phyloP scores from a whole-genome alignment of 306 rosid species.

The Cercis canadensis region DNA sequence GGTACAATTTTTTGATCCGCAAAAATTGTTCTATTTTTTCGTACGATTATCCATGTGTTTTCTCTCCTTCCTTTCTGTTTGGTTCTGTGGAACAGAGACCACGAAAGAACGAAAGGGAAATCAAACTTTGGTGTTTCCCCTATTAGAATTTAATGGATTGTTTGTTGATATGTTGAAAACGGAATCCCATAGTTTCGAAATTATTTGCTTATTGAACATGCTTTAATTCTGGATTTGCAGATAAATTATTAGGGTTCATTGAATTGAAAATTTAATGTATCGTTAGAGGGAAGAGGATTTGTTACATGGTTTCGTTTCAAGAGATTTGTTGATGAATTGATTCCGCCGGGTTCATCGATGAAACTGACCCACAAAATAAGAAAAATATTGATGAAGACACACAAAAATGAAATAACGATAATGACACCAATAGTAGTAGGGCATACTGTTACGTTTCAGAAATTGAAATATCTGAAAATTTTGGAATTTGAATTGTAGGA shows the following conservation, averaged over 20 bases:
- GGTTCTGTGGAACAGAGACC: neutral
- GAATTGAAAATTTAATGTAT: no score
- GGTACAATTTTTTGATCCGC: slow-evolving; percentile 19
- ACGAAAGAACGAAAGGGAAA: neutral
- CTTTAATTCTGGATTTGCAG: no score
- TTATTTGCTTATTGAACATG: no score
- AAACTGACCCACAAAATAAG: no score
- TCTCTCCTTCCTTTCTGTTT: neutral
- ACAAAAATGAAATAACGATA: neutral
- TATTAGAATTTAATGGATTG: neutral
- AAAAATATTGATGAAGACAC: no score
- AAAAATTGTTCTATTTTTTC: neutral
- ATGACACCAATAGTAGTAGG: neutral
- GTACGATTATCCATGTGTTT: neutral
- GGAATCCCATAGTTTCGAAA: no score
- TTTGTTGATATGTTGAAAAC: neutral
- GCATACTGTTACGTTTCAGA: no score
- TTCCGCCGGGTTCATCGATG: no score
- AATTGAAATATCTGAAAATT: slow-evolving; percentile 36
- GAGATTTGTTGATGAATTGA: no score
- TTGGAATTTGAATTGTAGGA: slow-evolving; percentile 46
- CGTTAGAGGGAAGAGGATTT: no score
- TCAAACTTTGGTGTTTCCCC: neutral
- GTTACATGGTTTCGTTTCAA: no score
- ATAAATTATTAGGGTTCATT: no score